Evolutionary conservation across 441 rosid species (phyloP).

Genomic region (Heliophila coronopifolia): DNA sequence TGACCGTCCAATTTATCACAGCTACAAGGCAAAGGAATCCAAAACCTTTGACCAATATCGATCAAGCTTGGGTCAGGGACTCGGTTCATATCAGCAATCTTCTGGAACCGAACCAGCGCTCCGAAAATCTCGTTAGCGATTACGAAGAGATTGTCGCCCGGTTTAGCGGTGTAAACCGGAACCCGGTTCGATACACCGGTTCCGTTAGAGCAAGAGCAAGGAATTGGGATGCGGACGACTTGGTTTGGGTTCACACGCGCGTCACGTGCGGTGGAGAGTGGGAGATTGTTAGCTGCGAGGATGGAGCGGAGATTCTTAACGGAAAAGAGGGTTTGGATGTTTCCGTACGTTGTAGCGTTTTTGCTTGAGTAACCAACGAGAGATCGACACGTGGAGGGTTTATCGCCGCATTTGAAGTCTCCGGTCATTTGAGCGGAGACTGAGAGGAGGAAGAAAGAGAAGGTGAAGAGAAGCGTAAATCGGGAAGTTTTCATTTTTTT

Average conservation of each 20-base stretch:
- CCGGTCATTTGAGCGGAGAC: conserved; percentile 35
- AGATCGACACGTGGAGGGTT: conserved; percentile 37
- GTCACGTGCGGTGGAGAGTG: conserved; percentile 32
- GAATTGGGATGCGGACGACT: conserved; percentile 49
- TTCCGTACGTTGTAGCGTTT: conserved; percentile 43
- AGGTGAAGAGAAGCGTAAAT: conserved; percentile 2
- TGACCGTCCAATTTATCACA: conserved; percentile 49
- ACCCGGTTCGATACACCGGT: conserved; percentile 48
- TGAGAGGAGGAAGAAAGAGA: conserved; percentile 26
- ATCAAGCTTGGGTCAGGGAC: conserved; percentile 27
- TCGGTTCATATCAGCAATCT: conserved; percentile 36
- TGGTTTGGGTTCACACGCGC: conserved; percentile 21
- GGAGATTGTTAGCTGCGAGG: conserved; percentile 62
- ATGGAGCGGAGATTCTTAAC: conserved; percentile 41
- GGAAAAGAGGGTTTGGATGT: conserved; percentile 51
- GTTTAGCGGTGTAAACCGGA: conserved; percentile 46
- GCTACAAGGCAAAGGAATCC: conserved; percentile 84
- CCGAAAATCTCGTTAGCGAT: conserved; percentile 51
- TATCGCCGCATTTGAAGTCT: conserved; percentile 49
- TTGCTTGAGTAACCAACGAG: conserved; percentile 50
- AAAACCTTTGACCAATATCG: conserved; percentile 34
- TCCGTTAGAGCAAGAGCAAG: conserved; percentile 54
- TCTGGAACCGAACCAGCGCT: conserved; percentile 20
- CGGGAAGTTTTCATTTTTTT: conserved; percentile 22
- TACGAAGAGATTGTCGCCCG: conserved; percentile 35